These are phyloP conservation scores for Mesembryanthemum crystallinum DNA, from an alignment of 148 eudicot species.

Conservation along the genomic window DNA sequence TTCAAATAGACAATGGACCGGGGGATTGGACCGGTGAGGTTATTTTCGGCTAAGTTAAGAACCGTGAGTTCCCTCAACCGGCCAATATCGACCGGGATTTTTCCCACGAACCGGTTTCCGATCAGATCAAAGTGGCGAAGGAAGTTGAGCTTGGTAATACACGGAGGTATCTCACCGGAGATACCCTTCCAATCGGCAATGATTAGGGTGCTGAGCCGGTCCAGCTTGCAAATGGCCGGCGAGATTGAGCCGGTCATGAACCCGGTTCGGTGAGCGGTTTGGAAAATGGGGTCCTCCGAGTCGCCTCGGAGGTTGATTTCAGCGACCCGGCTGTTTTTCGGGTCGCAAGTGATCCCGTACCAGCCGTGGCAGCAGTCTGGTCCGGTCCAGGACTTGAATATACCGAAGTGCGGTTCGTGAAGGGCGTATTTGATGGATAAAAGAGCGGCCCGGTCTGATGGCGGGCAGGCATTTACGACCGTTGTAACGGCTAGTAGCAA, in stretches of 20 bases:
- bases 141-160: conserved; percentile 44
- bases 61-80: conserved; percentile 64
- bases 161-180: conserved; percentile 61
- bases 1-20: conserved; percentile 47
- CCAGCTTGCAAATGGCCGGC: conserved; percentile 59
- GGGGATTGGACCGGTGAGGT: conserved; percentile 53
- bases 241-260: conserved; percentile 81
- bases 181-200: conserved; percentile 94
- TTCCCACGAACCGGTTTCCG: conserved; percentile 62
- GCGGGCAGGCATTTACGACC: conserved; percentile 49
- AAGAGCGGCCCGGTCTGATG: conserved; percentile 79
- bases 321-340: conserved; percentile 50
- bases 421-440: conserved; percentile 57
- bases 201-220: conserved; percentile 57
- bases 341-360: conserved; percentile 86
- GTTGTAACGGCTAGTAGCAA: conserved; percentile 32
- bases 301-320: conserved; percentile 82
- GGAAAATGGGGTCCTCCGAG: conserved; percentile 73
- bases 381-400: conserved; percentile 82
- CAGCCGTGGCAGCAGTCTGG: conserved; percentile 70
- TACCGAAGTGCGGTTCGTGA: conserved; percentile 65
- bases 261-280: conserved; percentile 61
- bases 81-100: conserved; percentile 58
- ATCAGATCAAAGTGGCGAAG: conserved; percentile 68
- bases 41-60: conserved; percentile 71